phyloP scores from a whole-genome alignment of 2,329 filamentous ascomycete genomes.

The Sporothrix humicola region DNA sequence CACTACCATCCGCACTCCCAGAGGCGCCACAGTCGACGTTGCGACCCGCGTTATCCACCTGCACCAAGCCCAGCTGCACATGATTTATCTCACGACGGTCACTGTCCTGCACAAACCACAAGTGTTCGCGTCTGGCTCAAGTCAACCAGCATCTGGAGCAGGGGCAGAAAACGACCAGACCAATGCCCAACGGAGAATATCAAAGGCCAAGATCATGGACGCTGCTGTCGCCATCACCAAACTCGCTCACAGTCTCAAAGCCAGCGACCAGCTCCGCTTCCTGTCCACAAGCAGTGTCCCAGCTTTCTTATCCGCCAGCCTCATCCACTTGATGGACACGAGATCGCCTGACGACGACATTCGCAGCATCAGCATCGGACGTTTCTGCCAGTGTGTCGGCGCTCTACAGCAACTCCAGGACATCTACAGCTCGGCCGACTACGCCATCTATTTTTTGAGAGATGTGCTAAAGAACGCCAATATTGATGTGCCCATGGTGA shows the following conservation, averaged over 20 bases:
- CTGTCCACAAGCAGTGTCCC: neutral
- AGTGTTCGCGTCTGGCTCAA: neutral
- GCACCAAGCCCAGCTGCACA: neutral
- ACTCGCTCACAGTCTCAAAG: neutral
- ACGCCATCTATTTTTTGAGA: slow-evolving; percentile 2
- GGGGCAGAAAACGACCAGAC: neutral
- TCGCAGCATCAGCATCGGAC: neutral
- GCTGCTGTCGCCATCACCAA: neutral
- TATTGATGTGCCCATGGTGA: neutral
- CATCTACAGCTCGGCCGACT: slow-evolving; percentile 25
- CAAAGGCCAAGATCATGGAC: slow-evolving; percentile 6
- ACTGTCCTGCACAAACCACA: neutral
- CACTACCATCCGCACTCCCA: neutral
- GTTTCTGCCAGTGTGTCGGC: slow-evolving; percentile 26
- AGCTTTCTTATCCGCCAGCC: neutral
- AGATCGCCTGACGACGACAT: neutral
- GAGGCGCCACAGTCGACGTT: neutral
- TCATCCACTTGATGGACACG: neutral
- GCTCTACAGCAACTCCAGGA: slow-evolving; percentile 22
- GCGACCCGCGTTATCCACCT: neutral
- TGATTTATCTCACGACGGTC: neutral
- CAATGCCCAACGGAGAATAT: neutral
- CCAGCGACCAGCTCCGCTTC: neutral
- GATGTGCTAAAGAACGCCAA: neutral
- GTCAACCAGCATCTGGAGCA: neutral